A percentile compares a stretch with the other conserved stretches of the same genome.
phyloP scores from a whole-genome alignment of 1,139 yeast species.

The Scheffersomyces segobiensis region DNA sequence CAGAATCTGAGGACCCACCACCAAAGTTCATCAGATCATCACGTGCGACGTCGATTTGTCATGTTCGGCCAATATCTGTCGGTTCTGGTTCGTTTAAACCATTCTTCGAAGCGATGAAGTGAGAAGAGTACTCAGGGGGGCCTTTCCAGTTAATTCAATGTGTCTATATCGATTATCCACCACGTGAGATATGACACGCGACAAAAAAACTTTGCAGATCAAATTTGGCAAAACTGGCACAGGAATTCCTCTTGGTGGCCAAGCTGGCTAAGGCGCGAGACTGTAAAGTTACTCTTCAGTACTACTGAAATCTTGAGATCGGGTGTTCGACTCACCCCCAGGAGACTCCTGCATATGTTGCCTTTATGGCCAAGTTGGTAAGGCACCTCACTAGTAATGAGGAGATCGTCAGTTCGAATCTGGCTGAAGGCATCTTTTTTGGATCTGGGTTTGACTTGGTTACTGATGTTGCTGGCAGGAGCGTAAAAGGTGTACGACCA shows the following conservation, averaged over 20 bases:
- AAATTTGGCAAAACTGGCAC: too few species aligned
- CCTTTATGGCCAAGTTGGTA: conserved; percentile 71
- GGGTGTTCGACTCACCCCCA: conserved; percentile 87
- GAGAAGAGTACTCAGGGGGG: too few species aligned
- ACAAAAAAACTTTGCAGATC: background rate
- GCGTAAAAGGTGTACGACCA: too few species aligned
- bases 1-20: background rate
- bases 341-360: conserved; percentile 42
- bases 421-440: conserved; percentile 66
- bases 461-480: too few species aligned
- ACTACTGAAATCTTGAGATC: conserved; percentile 60
- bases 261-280: conserved; percentile 83
- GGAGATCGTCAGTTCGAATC: conserved; percentile 89
- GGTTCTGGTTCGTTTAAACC: background rate
- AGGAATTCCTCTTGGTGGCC: conserved; percentile 61
- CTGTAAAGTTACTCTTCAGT: conserved; percentile 44
- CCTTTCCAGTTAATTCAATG: too few species aligned
- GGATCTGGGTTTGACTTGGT: too few species aligned
- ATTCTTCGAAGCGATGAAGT: background rate
- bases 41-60: background rate
- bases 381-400: conserved; percentile 92
- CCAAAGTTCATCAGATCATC: background rate
- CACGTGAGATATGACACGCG: background rate
- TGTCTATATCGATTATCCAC: too few species aligned
- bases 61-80: background rate